These are phyloP conservation scores for Pseudocercospora eumusae DNA, from an alignment of 2,329 filamentous ascomycete genomes.

Conservation along the genomic window DNA sequence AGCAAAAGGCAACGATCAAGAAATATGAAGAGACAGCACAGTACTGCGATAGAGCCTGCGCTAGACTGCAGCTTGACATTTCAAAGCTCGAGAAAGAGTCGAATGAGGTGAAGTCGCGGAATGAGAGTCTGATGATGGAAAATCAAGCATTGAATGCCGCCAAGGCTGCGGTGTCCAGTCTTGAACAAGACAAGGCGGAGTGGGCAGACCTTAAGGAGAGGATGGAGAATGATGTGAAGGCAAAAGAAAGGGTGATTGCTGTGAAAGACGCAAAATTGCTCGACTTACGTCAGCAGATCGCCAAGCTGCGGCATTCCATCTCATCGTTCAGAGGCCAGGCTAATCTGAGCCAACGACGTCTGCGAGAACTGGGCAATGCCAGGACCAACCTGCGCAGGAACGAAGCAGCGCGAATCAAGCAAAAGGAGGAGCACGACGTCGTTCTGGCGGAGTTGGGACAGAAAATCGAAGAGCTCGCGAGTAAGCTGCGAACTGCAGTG, in stretches of 20 bases:
- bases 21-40: constrained; percentile 2
- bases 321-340: not conserved
- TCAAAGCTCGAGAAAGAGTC: not conserved
- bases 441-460: not conserved
- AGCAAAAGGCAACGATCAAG: not conserved
- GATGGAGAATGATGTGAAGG: not conserved
- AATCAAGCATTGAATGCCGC: not conserved
- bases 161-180: not conserved
- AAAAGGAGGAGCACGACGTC: not conserved
- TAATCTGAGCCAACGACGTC: not conserved
- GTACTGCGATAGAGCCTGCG: too few relatives aligned
- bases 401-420: not conserved
- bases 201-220: not conserved
- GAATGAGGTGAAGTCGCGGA: not conserved
- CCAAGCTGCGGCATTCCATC: not conserved
- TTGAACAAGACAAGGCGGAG: not conserved
- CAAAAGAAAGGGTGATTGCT: not conserved
- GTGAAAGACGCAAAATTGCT: not conserved
- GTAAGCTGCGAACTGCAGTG: not conserved
- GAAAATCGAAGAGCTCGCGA: not conserved
- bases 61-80: not conserved
- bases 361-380: not conserved
- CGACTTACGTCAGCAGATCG: not conserved
- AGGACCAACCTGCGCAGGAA: not conserved
- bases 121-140: not conserved